Percentiles rank a stretch among this genome's conserved stretches.
These are phyloP conservation scores for Gryganskiella cystojenkinii DNA, from an alignment of 192 early-diverging fungal genomes.

Conservation along the genomic window DNA sequence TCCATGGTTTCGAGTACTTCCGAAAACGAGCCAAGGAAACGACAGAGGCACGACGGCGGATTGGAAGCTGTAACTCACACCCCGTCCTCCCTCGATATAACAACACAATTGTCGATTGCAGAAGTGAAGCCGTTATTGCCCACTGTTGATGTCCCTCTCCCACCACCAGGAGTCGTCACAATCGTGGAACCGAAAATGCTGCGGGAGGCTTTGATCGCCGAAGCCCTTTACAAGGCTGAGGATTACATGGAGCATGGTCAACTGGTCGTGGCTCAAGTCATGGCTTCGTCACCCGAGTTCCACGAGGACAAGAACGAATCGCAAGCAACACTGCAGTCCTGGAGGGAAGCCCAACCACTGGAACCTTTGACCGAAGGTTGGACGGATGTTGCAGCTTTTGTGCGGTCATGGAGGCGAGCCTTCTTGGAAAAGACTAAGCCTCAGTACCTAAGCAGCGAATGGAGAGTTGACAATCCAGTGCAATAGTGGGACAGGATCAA, in stretches of 20 bases:
- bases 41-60: not conserved
- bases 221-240: slow-evolving; percentile 22
- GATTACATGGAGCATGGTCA: slow-evolving; percentile 42
- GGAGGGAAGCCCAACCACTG: slow-evolving; percentile 25
- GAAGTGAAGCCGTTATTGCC: not conserved
- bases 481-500: not conserved
- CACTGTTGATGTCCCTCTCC: slow-evolving; percentile 14
- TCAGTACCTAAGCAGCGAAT: slow-evolving; percentile 26
- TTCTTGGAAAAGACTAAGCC: slow-evolving; percentile 29
- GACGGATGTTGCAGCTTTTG: slow-evolving; percentile 29
- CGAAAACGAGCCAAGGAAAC: not conserved
- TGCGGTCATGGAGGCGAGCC: slow-evolving; percentile 34
- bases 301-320: slow-evolving; percentile 23
- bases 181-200: slow-evolving; percentile 12
- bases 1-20: too few relatives aligned
- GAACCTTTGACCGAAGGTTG: slow-evolving; percentile 12
- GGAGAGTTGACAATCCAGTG: slow-evolving; percentile 40
- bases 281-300: slow-evolving; percentile 31
- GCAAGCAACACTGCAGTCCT: slow-evolving; percentile 12
- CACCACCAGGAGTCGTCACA: slow-evolving; percentile 19
- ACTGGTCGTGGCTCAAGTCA: slow-evolving; percentile 29
- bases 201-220: slow-evolving; percentile 21
- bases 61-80: not conserved
- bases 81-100: too few relatives aligned
- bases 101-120: not conserved